Percentiles rank a stretch among this genome's conserved stretches.
Evolutionary conservation across 306 rosid genomes (phyloP).

Genomic region (Castanopsis chinensis): DNA sequence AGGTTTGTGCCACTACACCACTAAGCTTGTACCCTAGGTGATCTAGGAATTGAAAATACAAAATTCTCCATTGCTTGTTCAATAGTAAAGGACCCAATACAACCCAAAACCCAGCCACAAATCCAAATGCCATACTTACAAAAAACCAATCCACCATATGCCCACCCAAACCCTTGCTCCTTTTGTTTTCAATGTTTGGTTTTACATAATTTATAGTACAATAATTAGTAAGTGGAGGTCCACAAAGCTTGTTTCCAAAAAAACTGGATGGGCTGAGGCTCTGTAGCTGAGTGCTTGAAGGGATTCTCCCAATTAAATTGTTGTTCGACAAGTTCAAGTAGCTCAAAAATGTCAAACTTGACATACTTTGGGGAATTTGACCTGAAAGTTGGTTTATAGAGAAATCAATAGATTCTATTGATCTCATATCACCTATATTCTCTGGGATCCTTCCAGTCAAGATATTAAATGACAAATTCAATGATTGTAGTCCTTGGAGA

Average conservation of each 20-base stretch:
- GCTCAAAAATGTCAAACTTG: neutral
- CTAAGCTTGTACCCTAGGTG: no score
- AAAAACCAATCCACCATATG: no score
- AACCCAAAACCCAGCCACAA: no score
- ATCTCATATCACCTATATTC: neutral
- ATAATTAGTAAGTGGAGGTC: no score
- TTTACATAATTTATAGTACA: no score
- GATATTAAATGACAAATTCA: neutral
- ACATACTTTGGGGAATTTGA: neutral
- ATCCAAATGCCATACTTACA: no score
- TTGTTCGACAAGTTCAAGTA: neutral
- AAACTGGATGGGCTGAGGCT: neutral
- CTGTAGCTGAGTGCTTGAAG: neutral
- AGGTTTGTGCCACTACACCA: no score
- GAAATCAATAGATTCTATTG: conserved; percentile 1
- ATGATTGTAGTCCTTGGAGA: neutral
- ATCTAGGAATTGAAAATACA: no score
- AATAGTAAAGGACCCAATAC: no score
- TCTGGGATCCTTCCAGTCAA: neutral
- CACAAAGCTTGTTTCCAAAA: neutral
- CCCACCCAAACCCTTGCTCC: no score
- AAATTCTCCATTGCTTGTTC: no score
- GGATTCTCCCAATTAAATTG: conserved; percentile 10
- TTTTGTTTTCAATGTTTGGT: no score
- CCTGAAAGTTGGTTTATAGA: conserved; percentile 18